A percentile compares a stretch with the other conserved stretches of the same genome.
Evolutionary conservation across 257 asterid species (phyloP).

Genomic region (Nicotiana undulata): DNA sequence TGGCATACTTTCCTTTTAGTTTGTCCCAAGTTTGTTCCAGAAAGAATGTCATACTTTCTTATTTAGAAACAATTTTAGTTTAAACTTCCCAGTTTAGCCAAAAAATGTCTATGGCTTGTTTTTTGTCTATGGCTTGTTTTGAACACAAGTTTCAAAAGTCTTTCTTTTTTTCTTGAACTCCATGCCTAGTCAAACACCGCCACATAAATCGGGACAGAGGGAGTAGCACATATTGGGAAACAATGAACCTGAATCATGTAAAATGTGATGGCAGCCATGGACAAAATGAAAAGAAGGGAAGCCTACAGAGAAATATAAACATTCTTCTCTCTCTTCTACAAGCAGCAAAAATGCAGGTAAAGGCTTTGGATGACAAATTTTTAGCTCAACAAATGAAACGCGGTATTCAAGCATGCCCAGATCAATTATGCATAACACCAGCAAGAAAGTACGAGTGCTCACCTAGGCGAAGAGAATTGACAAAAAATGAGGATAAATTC

Average conservation of each 20-base stretch:
- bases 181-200: background rate
- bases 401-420: background rate
- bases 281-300: background rate
- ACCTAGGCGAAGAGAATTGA: background rate
- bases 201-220: background rate
- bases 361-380: background rate
- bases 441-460: background rate
- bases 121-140: background rate
- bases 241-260: background rate
- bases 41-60: no score
- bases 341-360: background rate
- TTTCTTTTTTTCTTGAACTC: background rate
- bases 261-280: background rate
- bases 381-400: background rate
- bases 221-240: background rate
- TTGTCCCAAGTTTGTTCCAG: no score
- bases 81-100: background rate
- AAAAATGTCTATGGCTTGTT: background rate
- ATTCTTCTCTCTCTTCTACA: background rate
- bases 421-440: background rate
- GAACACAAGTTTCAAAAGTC: background rate
- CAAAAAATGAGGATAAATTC: background rate
- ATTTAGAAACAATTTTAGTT: no score
- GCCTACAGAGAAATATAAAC: background rate
- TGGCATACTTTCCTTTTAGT: no score